Base-by-base conservation (phyloP, 2,329 filamentous ascomycete species). In the Fusarium sulawesiense region DNA sequence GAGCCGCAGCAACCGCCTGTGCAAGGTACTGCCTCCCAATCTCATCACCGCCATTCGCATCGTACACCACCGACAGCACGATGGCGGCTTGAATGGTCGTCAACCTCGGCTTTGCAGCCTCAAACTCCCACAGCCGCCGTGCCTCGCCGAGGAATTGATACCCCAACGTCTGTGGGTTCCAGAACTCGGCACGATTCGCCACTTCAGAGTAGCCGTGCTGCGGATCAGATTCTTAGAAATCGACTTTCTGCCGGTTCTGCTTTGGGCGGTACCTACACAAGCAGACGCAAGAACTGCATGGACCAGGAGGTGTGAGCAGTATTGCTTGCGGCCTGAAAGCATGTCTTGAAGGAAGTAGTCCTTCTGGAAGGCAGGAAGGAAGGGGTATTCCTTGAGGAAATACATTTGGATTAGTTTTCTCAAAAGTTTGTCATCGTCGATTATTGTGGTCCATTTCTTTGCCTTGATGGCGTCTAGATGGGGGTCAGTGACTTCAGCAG, bases 261-360 rank as follows among this genome's bases (percentile, higher is more conserved):
- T 30, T 30, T 30, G 16, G 12, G n/a, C 1, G 9, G 18, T 32
- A 54, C 47, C 23, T 10, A 57, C 32, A 7, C 32, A 57, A 30
- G 55, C 55, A 2, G 47, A 57, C 53, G 55, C 61, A 14, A 62
- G 50, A 6, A 62, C 4, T 9, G 57, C 42, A 29, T 64, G 44
- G 5, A 64, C 61, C 2, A 64, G 1, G 11, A 64, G 37, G 3
- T 49, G 14, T 6, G 61, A 64, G 44, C 61, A 64, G n/a, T 56
- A 62, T 4, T 27, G 27, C 6, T 21, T 13, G 8, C 44, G 12
- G 3, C 44, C 49, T 4, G 7, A 4, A 32, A 40, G 45, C 61
- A 64, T 62, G 1, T 56, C 61, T 2, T 45, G 4, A 2, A 62
- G 56, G 5, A 64, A 64, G 0, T 47, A 62, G 29, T 64, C 13